These are phyloP conservation scores for Thyridium curvatum DNA, from an alignment of 2,329 filamentous ascomycete genomes.

Conservation along the genomic window DNA sequence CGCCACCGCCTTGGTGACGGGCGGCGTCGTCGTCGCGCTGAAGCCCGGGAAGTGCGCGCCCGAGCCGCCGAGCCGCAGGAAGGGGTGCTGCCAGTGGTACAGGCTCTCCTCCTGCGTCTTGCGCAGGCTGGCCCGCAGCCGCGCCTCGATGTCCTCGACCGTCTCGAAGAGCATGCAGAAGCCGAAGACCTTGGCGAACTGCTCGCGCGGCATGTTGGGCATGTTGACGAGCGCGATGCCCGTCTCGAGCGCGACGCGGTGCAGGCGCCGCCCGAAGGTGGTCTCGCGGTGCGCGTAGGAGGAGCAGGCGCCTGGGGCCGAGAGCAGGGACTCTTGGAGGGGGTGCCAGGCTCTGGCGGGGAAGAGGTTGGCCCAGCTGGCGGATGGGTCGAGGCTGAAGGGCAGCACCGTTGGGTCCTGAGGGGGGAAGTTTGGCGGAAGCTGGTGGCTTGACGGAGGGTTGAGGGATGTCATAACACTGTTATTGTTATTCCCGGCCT, in stretches of 20 bases:
- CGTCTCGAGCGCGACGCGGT: slow-evolving; percentile 57
- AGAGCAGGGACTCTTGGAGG: slow-evolving; percentile 20
- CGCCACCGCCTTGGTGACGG: no score
- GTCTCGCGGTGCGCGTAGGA: slow-evolving; percentile 58
- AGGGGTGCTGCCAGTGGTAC: slow-evolving; percentile 53
- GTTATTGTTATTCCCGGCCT: no score
- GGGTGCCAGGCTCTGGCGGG: no score
- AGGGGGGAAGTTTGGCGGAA: no score
- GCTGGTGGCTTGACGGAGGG: no score
- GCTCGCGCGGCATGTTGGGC: slow-evolving; percentile 37
- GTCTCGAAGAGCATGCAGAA: slow-evolving; percentile 60
- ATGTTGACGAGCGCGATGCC: slow-evolving; percentile 52
- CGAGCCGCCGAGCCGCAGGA: slow-evolving; percentile 60
- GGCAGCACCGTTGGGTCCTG: no score
- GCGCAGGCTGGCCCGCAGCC: slow-evolving; percentile 27
- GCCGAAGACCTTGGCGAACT: slow-evolving; percentile 56
- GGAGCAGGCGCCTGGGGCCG: slow-evolving; percentile 47
- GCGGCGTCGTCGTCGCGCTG: slow-evolving; percentile 5
- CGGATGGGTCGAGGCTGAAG: no score
- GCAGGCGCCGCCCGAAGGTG: slow-evolving; percentile 65
- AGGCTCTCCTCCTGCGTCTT: slow-evolving; percentile 34
- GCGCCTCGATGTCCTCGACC: slow-evolving; percentile 37
- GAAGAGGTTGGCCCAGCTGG: no score
- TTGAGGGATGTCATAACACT: no score
- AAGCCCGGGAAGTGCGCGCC: slow-evolving; percentile 53